Evolutionary conservation across 2,329 filamentous ascomycete species (phyloP), one percentile per base, ranked within the genome.

Genomic region (Fusarium nurragi): DNA sequence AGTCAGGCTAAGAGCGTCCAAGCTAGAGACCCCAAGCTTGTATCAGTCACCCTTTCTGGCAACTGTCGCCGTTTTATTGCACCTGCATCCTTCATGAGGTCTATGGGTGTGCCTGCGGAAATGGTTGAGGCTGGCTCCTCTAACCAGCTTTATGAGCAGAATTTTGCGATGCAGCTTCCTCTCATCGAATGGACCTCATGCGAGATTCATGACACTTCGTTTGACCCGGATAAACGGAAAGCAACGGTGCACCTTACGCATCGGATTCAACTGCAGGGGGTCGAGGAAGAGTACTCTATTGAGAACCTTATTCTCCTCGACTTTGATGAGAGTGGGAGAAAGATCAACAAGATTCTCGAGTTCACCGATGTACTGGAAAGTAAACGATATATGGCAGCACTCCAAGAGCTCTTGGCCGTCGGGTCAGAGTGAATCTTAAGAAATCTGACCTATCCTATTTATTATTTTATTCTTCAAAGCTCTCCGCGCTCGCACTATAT

Each of bases 241-340:
- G 51, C 44, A 10, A 40, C 51, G 7, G 51, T 54, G 8, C 34
- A 54, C 16, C 43, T 54, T 4, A 40, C 51, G 5, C 51, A 54
- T 25, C 51, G n/a, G 4, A 54, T 49, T 25, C 30, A n/a, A 2
- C 19, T 39, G 19, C 3, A 26, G 9, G 21, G 21, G 2, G 14
- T 22, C 2, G 8, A 34, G 6, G 14, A 49, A n/a, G 43, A 54
- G 6, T 39, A 21, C 6, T 14, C n/a, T 3, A 19, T 54, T 16
- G 43, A 49, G 4, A 54, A 54, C 2, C 18, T 54, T 16, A 40
- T 54, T 23, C 25, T 49, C 4, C 34, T 49, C 2, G 14, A 49
- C n/a, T 30, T 54, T 5, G 51, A 49, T 5, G 12, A 34, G 11
- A 10, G 22, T 5, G 34, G 51, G 0, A 13, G 32, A 6, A 54